Percentiles rank a stretch among this genome's conserved stretches.
Conservation (phyloP, 1,284 basidiomycete species). For the Fomitopsis betulina region DNA sequence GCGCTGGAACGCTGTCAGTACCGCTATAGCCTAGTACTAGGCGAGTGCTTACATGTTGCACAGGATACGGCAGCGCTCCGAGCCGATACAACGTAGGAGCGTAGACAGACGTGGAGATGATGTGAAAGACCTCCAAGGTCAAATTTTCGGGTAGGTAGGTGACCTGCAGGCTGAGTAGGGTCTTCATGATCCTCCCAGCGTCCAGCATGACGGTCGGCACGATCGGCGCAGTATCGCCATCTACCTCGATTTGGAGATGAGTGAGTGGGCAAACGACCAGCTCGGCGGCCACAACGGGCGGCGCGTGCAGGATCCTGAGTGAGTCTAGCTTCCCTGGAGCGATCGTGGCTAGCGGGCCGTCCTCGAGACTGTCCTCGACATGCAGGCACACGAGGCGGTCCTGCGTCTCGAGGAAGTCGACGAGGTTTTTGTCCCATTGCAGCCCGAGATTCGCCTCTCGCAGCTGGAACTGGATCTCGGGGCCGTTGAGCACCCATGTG, state of each 20-base stretch:
- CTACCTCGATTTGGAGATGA: conserved; percentile 24
- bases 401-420: conserved; percentile 27
- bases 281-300: conserved; percentile 23
- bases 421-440: conserved; percentile 25
- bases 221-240: conserved; percentile 18
- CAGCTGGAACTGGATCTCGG: conserved; percentile 23
- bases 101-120: conserved; percentile 18
- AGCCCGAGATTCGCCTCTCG: conserved; percentile 21
- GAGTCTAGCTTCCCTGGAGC: conserved; percentile 16
- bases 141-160: conserved; percentile 21
- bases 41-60: conserved; percentile 21
- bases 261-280: conserved; percentile 24
- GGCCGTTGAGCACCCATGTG: conserved; percentile 25
- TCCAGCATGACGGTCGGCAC: conserved; percentile 20
- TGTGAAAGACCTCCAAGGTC: conserved; percentile 16
- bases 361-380: conserved; percentile 15
- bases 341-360: conserved; percentile 14
- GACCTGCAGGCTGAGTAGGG: conserved; percentile 24
- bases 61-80: conserved; percentile 24
- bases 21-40: neutral
- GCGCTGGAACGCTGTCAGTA: conserved; percentile 17
- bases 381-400: conserved; percentile 18
- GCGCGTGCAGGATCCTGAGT: conserved; percentile 23
- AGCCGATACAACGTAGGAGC: conserved; percentile 23
- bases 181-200: conserved; percentile 14